Evolutionary conservation across 2,329 filamentous ascomycete species (phyloP), one percentile per base, ranked within the genome.

Genomic region (Conoideocrella luteorostrata): DNA sequence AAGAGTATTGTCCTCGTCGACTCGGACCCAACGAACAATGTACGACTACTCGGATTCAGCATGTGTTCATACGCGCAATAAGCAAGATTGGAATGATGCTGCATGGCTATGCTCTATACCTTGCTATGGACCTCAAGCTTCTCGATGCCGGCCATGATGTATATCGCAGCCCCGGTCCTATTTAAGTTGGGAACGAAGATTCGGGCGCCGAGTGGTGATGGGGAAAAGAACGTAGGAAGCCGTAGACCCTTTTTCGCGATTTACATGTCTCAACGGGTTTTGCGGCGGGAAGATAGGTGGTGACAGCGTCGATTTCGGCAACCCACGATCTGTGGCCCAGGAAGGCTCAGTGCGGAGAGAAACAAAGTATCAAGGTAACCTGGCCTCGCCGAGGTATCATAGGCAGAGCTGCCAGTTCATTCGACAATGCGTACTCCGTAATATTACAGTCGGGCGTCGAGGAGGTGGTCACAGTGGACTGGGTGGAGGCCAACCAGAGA

Each of bases 81-180:
- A 20, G 18, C 18, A 26, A 34, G 26, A 29, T 22, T 13, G 33
- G 18, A 18, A 13, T 36, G 33, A 28, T 37, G 38, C 32, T 33
- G 37, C n/a, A 28, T 2, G 5, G 7, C 9, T 18, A 9, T 33
- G 30, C 11, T 15, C 36, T 33, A 18, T 37, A 93, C 91, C 82
- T 94, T 95, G 80, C 89, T 95, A 68, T 96, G 91, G 54, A 98
- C 88, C 67, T 97, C 88, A 55, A 98, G 77, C 70, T 94, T 88
- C 72, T 98, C 93, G 74, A 97, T 94, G 61, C 87, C 88, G 47
- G 88, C 89, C 90, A 95, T 95, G 53, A 32, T 51, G 37, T 12
- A 10, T 11, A 13, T 6, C 21, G n/a, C 26, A 21, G 35, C 15
- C 20, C 32, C 11, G 2, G 20, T 21, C 20, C 18, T n/a, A 32